Base-by-base conservation (phyloP, 2,329 filamentous ascomycete species). In the Beauveria brongniartii region DNA sequence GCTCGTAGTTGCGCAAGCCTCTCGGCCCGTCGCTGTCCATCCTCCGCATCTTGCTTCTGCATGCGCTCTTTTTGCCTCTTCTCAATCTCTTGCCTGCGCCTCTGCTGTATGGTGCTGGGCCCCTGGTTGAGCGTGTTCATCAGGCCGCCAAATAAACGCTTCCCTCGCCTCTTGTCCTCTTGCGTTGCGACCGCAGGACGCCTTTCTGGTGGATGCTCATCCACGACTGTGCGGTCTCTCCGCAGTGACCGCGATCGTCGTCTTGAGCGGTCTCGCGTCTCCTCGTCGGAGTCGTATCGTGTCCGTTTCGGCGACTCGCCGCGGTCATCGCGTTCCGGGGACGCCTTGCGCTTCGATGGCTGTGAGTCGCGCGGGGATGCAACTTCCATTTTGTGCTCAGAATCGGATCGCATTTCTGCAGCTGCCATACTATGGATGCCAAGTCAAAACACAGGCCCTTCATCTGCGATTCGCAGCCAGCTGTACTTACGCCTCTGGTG, bases 81-180 rank as follows among this genome's bases (percentile, higher is more conserved):
- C 76, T 94, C 92, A 72, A 93, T 92, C 72, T 93, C 92, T 64
- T 82, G 83, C 61, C 90, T 86, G 67, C 84, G 88, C 74, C 88
- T 85, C 78, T 80, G 83, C 78, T 80, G 83, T 65, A 76, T 80
- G 77, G 71, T 80, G 66, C 79, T 82, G 70, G 81, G 82, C 68
- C 82, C 87, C 75, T 93, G 89, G 73, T 88, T 91, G 63, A 96
- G 80, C 43, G 89, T 91, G 71, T 82, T 90, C 63, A 94, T 78
- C 61, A 95, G 76, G 41, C 88, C 90, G 63, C 93, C 92, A 70
- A 97, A 97, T 63, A 97, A 80, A 58, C 93, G 84, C 73, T 90
- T 88, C 24, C 90, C 90, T 43, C 93, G 88, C 71, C 90, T 91
- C 73, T 87, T 91, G 71, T 97, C 93, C 68, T 95, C 89, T 61